Conservation (phyloP, 2,329 filamentous ascomycete genomes). For the Mariannaea elegans region DNA sequence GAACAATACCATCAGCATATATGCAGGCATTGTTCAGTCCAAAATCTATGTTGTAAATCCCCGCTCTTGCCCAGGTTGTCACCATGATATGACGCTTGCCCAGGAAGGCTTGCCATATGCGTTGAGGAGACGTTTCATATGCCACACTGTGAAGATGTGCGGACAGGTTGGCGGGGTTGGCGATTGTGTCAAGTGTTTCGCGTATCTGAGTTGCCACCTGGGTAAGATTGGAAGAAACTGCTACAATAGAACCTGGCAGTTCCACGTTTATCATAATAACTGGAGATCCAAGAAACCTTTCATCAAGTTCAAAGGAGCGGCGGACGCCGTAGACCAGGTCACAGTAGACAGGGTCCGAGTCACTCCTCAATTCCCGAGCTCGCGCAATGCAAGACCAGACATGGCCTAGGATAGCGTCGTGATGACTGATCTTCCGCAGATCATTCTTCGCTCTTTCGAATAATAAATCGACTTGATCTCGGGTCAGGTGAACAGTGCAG, state of each 20-base stretch:
- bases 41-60: conserved; percentile 39
- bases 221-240: background rate
- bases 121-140: conserved; percentile 37
- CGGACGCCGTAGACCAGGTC: conserved; percentile 34
- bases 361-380: conserved; percentile 21
- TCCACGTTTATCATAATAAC: conserved; percentile 36
- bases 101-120: conserved; percentile 40
- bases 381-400: conserved; percentile 39
- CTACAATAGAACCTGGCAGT: conserved; percentile 17
- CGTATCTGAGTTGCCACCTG: conserved; percentile 21
- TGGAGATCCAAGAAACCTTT: conserved; percentile 33
- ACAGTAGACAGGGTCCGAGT: conserved; percentile 28
- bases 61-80: conserved; percentile 38
- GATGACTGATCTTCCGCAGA: conserved; percentile 25
- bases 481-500: conserved; percentile 32
- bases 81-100: conserved; percentile 36
- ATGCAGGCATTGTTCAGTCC: conserved; percentile 25
- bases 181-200: conserved; percentile 22
- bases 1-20: conserved; percentile 36
- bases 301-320: conserved; percentile 18
- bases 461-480: conserved; percentile 23
- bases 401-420: conserved; percentile 38
- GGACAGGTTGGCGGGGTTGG: conserved; percentile 8
- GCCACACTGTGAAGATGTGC: conserved; percentile 32
- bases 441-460: conserved; percentile 4